Conservation (phyloP, 2,329 filamentous ascomycete genomes). For the Rugonectria rugulosa region DNA sequence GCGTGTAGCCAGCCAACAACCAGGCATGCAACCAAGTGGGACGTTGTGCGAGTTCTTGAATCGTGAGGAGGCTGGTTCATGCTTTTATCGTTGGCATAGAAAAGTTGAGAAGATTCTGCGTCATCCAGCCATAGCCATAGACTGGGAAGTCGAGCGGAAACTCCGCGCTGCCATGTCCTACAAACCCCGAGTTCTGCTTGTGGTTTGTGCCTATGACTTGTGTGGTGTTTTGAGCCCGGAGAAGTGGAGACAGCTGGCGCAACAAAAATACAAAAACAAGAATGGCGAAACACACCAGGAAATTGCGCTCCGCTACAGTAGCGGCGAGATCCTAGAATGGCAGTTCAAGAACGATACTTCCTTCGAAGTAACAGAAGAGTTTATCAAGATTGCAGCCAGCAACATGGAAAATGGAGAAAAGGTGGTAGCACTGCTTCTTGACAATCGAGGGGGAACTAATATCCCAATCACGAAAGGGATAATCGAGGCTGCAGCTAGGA, state of each 20-base stretch:
- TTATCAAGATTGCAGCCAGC: too few relatives aligned
- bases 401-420: too few relatives aligned
- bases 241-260: conserved; percentile 1
- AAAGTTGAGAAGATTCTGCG: neutral
- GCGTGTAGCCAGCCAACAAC: neutral
- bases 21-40: neutral
- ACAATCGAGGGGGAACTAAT: too few relatives aligned
- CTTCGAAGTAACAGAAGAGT: neutral
- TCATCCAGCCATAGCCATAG: too few relatives aligned
- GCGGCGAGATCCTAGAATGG: neutral
- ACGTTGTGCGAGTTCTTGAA: neutral
- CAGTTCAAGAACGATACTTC: neutral
- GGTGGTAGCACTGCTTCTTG: too few relatives aligned
- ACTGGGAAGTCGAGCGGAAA: neutral
- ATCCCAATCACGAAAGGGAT: too few relatives aligned
- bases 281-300: neutral
- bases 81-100: neutral
- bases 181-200: neutral
- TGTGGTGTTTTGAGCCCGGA: neutral
- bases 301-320: conserved; percentile 1
- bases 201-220: neutral
- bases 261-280: conserved; percentile 1
- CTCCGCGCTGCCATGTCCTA: neutral
- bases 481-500: too few relatives aligned
- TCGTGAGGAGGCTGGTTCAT: neutral